Conservation (phyloP, 371 early-diverging fungal species). For the Mucor circinelloides region DNA sequence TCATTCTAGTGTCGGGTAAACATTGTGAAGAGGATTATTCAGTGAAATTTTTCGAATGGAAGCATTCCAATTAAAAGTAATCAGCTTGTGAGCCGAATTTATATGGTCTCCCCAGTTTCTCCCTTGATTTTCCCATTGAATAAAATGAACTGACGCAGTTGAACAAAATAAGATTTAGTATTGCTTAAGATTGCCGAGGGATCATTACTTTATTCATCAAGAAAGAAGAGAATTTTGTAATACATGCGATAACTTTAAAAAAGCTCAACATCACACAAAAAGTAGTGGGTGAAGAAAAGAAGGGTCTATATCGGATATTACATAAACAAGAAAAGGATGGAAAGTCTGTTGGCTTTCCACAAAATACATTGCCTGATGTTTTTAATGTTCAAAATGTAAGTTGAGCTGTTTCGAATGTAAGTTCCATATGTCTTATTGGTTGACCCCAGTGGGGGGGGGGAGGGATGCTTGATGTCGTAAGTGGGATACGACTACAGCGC, state of each 20-base stretch:
- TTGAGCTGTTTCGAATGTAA: background rate
- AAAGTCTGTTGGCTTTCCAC: background rate
- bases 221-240: background rate
- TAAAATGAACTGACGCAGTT: background rate
- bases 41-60: background rate
- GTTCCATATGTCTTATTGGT: background rate
- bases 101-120: background rate
- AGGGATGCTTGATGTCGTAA: background rate
- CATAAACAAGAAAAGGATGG: background rate
- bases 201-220: background rate
- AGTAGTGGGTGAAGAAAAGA: background rate
- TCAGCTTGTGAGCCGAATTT: background rate
- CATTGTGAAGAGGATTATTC: background rate
- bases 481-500: background rate
- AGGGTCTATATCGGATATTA: background rate
- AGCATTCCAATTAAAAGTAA: background rate
- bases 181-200: background rate
- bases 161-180: background rate
- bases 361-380: background rate
- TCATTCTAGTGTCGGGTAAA: constrained; percentile 1
- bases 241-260: background rate
- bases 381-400: background rate
- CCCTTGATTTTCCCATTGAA: background rate
- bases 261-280: background rate
- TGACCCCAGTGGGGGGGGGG: background rate